phyloP scores from a whole-genome alignment of 2,329 filamentous ascomycete genomes.

The Ambrosiella beaveri region DNA sequence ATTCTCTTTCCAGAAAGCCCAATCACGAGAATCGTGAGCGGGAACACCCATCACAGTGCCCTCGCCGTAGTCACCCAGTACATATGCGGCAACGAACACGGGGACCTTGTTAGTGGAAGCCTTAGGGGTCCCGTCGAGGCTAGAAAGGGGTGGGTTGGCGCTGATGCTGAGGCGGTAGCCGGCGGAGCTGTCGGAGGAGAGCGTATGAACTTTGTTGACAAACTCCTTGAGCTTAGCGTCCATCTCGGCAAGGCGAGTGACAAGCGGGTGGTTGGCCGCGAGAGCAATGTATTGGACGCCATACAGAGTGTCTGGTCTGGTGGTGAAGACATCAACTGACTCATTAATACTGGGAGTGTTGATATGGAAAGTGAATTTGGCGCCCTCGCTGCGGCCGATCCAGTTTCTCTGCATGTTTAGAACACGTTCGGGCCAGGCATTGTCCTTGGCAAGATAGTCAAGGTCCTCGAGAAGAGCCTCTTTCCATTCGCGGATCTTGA shows the following conservation, averaged over 20 bases:
- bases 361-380: conserved; percentile 53
- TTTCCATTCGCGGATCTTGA: conserved; percentile 65
- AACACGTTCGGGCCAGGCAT: conserved; percentile 68
- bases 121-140: conserved; percentile 32
- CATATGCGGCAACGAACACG: conserved; percentile 70
- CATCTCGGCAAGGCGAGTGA: conserved; percentile 38
- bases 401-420: conserved; percentile 73
- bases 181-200: conserved; percentile 39
- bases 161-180: conserved; percentile 51
- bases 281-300: conserved; percentile 75
- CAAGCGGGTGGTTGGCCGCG: conserved; percentile 54
- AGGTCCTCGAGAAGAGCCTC: conserved; percentile 56
- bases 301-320: conserved; percentile 70
- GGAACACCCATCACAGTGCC: conserved; percentile 88
- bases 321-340: conserved; percentile 61
- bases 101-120: conserved; percentile 43
- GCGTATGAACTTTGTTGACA: conserved; percentile 41
- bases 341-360: conserved; percentile 23
- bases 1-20: conserved; percentile 65
- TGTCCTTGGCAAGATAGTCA: conserved; percentile 42
- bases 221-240: conserved; percentile 50
- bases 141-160: conserved; percentile 49
- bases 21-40: conserved; percentile 63
- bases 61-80: conserved; percentile 69
- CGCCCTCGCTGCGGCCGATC: conserved; percentile 65